Percentiles rank a stretch among this genome's conserved stretches.
Evolutionary conservation across 495 filamentous ascomycete species (phyloP).

Genomic region (Aspergillus campestris): DNA sequence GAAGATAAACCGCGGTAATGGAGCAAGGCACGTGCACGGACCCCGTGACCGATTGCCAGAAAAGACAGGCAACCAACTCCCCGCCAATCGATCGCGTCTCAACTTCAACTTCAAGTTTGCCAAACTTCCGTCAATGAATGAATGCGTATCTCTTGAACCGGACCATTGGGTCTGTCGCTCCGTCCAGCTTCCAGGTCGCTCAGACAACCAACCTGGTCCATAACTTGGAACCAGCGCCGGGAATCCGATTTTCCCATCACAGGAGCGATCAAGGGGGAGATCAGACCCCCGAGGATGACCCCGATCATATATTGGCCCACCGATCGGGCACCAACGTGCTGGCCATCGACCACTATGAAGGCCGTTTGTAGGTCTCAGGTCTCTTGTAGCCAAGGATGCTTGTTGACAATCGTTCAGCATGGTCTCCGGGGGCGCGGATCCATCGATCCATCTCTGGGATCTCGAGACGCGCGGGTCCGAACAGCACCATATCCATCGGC

Average conservation of each 20-base stretch:
- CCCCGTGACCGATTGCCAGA: too few species aligned
- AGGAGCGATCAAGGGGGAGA: slow-evolving; percentile 19
- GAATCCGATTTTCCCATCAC: slow-evolving; percentile 58
- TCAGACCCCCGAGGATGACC: slow-evolving; percentile 12
- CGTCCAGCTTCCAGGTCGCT: slow-evolving; percentile 52
- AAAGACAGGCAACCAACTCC: too few species aligned
- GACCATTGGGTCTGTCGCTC: slow-evolving; percentile 53
- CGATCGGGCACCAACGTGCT: slow-evolving; percentile 67
- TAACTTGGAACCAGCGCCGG: slow-evolving; percentile 51
- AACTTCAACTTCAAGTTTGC: too few species aligned
- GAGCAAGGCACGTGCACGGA: too few species aligned
- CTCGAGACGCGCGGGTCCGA: slow-evolving; percentile 48
- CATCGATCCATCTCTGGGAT: slow-evolving; percentile 75
- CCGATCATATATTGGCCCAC: slow-evolving; percentile 50
- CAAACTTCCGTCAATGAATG: slow-evolving; percentile 49
- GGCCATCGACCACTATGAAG: slow-evolving; percentile 68
- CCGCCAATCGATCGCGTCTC: too few species aligned
- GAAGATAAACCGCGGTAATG: too few species aligned
- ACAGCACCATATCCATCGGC: slow-evolving; percentile 39
- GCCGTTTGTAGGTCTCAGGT: slow-evolving; percentile 52
- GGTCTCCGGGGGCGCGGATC: slow-evolving; percentile 74
- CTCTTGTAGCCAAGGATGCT: neutral
- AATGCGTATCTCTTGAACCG: slow-evolving; percentile 70
- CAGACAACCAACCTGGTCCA: slow-evolving; percentile 53
- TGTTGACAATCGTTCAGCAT: slow-evolving; percentile 40